Conservation (phyloP, 164 flowering plant genomes). For the Magnolia sinica region DNA sequence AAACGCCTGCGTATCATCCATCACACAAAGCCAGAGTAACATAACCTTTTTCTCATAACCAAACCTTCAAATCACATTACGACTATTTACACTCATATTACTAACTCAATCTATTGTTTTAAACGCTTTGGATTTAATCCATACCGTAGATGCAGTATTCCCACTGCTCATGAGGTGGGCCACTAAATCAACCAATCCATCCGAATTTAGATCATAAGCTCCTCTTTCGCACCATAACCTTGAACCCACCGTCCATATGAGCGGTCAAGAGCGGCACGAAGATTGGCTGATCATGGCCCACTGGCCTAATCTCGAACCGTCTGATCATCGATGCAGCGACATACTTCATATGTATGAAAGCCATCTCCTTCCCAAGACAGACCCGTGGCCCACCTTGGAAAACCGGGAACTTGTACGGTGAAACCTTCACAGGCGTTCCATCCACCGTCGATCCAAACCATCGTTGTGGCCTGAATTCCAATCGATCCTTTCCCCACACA, state of each 20-base stretch:
- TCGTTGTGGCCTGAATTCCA: constrained; percentile 63
- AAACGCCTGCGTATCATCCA: no score
- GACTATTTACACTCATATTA: no score
- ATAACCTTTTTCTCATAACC: no score
- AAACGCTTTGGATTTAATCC: no score
- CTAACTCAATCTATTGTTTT: no score
- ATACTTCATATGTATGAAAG: constrained; percentile 78
- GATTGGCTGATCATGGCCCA: constrained; percentile 23
- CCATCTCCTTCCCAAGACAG: constrained; percentile 85
- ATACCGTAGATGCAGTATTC: no score
- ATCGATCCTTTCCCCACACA: constrained; percentile 52
- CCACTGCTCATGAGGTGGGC: no score
- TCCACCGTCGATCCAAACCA: constrained; percentile 48
- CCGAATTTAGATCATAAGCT: neutral
- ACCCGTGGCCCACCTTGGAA: constrained; percentile 85
- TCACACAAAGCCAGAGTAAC: no score
- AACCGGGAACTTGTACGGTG: constrained; percentile 51
- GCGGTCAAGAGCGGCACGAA: constrained; percentile 57
- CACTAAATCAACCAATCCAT: no score
- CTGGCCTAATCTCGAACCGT: constrained; percentile 47
- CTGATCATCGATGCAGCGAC: constrained; percentile 60
- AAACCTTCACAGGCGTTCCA: neutral
- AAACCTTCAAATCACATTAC: no score
- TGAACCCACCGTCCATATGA: constrained; percentile 63
- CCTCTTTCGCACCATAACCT: constrained; percentile 27